Percentiles rank a stretch among this genome's conserved stretches.
Conservation (phyloP, 2,329 filamentous ascomycete species). For the Penicillium digitatum region DNA sequence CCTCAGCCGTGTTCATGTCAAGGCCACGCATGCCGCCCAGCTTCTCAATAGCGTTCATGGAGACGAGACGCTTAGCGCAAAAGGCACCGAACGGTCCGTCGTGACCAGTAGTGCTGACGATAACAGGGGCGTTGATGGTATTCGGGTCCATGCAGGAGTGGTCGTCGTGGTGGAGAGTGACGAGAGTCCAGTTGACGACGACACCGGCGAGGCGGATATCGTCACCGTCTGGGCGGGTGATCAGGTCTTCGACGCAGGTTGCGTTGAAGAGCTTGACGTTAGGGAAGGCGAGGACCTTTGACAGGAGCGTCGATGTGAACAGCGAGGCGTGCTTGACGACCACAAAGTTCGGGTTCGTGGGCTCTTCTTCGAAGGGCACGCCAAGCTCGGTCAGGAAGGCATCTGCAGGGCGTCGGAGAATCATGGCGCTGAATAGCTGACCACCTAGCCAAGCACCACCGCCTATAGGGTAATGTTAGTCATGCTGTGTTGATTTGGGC, state of each 20-base stretch:
- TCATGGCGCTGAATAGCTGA: slow-evolving; percentile 92
- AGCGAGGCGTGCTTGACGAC: slow-evolving; percentile 92
- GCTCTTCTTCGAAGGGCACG: slow-evolving; percentile 83
- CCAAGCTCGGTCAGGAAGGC: slow-evolving; percentile 76
- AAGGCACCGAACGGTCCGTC: slow-evolving; percentile 91
- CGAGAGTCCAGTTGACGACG: slow-evolving; percentile 93
- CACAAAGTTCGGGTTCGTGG: slow-evolving; percentile 79
- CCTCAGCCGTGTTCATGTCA: slow-evolving; percentile 87
- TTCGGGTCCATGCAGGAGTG: slow-evolving; percentile 97
- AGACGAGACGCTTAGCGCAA: slow-evolving; percentile 82
- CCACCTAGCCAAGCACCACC: slow-evolving; percentile 91
- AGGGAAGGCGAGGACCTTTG: slow-evolving; percentile 75
- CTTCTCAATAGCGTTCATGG: slow-evolving; percentile 77
- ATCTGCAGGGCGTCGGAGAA: slow-evolving; percentile 90
- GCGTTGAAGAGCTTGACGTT: slow-evolving; percentile 98
- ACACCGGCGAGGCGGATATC: slow-evolving; percentile 75
- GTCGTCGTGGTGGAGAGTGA: slow-evolving; percentile 80
- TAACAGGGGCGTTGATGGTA: slow-evolving; percentile 86
- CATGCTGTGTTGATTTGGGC: not conserved
- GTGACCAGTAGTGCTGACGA: slow-evolving; percentile 88
- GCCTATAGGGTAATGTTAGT: slow-evolving; percentile 42
- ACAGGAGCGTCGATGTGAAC: slow-evolving; percentile 83
- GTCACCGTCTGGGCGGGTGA: slow-evolving; percentile 65
- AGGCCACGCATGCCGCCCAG: slow-evolving; percentile 89
- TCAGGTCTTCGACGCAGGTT: slow-evolving; percentile 85